Evolutionary conservation across 495 filamentous ascomycete species (phyloP).

Genomic region (Penicillium desertorum): DNA sequence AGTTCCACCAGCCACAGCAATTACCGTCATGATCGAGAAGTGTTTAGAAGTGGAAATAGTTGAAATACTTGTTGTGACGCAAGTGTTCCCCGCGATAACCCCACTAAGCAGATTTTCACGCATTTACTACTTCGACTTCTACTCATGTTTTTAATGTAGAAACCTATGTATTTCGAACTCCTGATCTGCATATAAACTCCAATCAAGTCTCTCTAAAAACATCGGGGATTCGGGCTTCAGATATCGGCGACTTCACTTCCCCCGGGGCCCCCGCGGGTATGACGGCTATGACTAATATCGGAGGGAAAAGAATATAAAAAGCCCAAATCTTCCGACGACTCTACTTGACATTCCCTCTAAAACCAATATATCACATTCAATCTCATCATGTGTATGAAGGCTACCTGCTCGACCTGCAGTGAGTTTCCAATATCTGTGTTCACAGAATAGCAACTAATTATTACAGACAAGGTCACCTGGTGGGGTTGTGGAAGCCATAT

Average conservation of each 20-base stretch:
- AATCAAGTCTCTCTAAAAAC: background rate
- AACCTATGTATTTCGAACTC: background rate
- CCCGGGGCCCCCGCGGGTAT: too few species aligned
- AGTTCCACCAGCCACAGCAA: conserved; percentile 57
- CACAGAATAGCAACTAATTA: conserved; percentile 4
- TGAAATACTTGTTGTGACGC: background rate
- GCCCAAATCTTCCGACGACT: conserved; percentile 7
- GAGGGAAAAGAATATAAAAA: conserved; percentile 26
- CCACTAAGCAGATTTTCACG: background rate
- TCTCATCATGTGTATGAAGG: conserved; percentile 49
- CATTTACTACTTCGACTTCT: background rate
- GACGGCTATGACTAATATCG: conserved; percentile 25
- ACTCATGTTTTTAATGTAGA: background rate
- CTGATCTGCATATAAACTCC: background rate
- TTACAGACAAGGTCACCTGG: conserved; percentile 66
- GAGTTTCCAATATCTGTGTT: conserved; percentile 14
- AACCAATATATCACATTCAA: background rate
- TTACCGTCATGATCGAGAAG: conserved; percentile 30
- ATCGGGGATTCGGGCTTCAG: conserved; percentile 35
- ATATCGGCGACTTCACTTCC: conserved; percentile 18
- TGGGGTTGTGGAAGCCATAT: conserved; percentile 71
- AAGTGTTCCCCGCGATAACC: conserved; percentile 7
- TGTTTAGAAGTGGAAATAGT: conserved; percentile 1
- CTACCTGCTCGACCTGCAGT: conserved; percentile 53
- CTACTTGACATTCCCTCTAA: background rate